phyloP scores from a whole-genome alignment of 2,329 filamentous ascomycete species.

The Fonsecaea erecta region DNA sequence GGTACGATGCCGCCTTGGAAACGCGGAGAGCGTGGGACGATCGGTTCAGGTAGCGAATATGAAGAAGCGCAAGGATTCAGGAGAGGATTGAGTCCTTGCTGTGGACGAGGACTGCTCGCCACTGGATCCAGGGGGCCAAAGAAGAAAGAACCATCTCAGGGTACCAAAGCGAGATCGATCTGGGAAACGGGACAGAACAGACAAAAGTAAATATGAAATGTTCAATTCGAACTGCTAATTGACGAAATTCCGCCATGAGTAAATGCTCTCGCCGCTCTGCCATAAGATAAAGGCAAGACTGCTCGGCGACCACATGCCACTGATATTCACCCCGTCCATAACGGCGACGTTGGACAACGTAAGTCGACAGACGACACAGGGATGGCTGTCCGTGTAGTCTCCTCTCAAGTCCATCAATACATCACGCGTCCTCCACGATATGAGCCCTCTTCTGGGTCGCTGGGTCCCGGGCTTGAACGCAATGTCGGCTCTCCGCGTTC shows the following conservation, averaged over 20 bases:
- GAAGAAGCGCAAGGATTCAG: neutral
- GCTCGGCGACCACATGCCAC: neutral
- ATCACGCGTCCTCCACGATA: neutral
- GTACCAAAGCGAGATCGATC: neutral
- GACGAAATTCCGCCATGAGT: neutral
- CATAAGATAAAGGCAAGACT: neutral
- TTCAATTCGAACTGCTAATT: neutral
- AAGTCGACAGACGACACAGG: neutral
- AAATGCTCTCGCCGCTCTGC: neutral
- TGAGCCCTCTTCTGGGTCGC: neutral
- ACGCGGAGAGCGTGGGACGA: neutral
- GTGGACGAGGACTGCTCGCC: neutral
- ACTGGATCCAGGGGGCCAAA: neutral
- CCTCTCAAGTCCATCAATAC: neutral
- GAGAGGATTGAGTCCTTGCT: neutral
- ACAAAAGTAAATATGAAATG: neutral
- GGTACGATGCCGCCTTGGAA: conserved; percentile 3
- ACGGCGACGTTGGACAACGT: neutral
- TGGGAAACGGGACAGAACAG: neutral
- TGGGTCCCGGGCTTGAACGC: neutral
- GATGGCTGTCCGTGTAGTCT: neutral
- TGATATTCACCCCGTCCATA: neutral
- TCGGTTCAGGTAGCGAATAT: neutral
- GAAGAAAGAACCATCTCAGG: neutral
- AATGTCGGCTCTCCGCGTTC: neutral